Base-by-base conservation (phyloP, 345 rosid species). In the Salix viminalis region DNA sequence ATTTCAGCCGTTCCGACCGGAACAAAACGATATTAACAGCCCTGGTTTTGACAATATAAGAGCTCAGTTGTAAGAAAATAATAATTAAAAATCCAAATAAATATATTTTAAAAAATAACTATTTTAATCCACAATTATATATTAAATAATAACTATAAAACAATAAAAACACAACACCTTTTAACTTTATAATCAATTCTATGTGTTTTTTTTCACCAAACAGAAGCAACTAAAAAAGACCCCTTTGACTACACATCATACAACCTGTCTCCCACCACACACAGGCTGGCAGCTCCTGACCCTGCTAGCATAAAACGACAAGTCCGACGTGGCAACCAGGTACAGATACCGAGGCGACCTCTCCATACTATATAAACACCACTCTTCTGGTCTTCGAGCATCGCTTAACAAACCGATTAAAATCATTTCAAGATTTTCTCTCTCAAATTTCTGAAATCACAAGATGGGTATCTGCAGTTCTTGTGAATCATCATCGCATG, bases 401-500 rank as follows among this genome's bases (percentile, higher is more conserved):
- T 46, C 50, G 15, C 50, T 2, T 46, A 46, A 13, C 50, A 4
- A 13, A 14, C 14, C 14, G 1, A 12, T 13, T 41, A 7, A 46
- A 46, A 12, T 46, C 16, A 3, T 61, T 75, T 70, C 83, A 73
- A 15, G 36, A 4, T 13, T 32, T 13, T 4, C 26, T 18, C 14
- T 26, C 5, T 1, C 56, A 36, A 2, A 15, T 52, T 3, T 67
- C 32, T 56, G 32, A 36, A 70, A 4, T 28, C 19, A 4, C 32
- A 67, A 71, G 12, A 96, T 96, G 99, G 99, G 99, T 23, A 88
- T 90, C 52, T 96, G 99, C 84, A 89, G 84, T 78, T 96, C 99
- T 5, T 87, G 89, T 75, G 95, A 96, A 67, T 83, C 94, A 67
- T 83, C 94, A 9, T 85, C 88, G 10, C 88, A 81, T 58, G 89